Evolutionary conservation across 2,329 filamentous ascomycete genomes (phyloP).

Genomic region (Alternaria metachromatica): DNA sequence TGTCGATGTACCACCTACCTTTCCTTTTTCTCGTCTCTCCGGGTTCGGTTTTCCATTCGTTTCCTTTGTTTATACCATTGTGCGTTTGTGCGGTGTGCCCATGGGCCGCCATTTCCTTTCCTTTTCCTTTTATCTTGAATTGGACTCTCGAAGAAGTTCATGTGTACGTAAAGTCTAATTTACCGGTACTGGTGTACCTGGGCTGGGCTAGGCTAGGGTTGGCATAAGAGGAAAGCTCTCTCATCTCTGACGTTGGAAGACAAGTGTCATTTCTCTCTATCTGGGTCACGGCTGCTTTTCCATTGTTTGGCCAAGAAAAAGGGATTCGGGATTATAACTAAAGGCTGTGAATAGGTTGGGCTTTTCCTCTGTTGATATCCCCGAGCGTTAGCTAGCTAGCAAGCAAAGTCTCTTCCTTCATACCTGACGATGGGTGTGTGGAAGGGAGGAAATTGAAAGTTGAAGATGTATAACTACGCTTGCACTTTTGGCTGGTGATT

Average conservation of each 20-base stretch:
- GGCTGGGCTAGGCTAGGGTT: not conserved
- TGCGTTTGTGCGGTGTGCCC: not conserved
- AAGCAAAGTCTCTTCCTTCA: not conserved
- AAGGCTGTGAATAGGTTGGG: not conserved
- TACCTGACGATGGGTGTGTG: not conserved
- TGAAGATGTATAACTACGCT: not conserved
- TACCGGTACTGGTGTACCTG: not conserved
- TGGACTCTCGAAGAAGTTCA: not conserved
- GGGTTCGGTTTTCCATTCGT: not conserved
- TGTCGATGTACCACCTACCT: constrained; percentile 12
- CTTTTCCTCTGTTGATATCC: not conserved
- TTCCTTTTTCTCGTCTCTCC: not conserved
- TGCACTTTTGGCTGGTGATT: not conserved
- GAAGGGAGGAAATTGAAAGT: not conserved
- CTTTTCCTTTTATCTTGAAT: not conserved
- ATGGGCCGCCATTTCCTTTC: not conserved
- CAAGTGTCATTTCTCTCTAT: not conserved
- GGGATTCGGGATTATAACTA: not conserved
- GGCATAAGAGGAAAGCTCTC: not conserved
- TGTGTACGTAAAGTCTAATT: not conserved
- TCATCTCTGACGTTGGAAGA: not conserved
- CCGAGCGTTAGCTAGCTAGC: not conserved
- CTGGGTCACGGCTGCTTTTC: not conserved
- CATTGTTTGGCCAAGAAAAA: not conserved
- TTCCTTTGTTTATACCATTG: constrained; percentile 17